A percentile compares a stretch with the other conserved stretches of the same genome.
These are phyloP conservation scores for Thozetella sp. DNA, from an alignment of 495 filamentous ascomycete species.

Conservation along the genomic window DNA sequence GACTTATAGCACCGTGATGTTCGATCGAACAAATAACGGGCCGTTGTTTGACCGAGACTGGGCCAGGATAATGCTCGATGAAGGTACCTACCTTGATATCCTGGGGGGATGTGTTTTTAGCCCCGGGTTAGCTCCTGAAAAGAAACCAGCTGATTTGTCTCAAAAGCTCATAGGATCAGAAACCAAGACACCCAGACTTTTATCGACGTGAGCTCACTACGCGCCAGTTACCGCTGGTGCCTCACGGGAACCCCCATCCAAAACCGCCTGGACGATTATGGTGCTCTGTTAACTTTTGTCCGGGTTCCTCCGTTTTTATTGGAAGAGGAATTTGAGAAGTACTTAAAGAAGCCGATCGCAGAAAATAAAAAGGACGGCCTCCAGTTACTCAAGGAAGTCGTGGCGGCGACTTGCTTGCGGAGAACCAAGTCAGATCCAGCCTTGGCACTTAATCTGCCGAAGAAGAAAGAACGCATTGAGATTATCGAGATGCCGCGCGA, in stretches of 20 bases:
- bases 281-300: constrained; percentile 10
- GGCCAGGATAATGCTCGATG: constrained; percentile 11
- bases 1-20: not conserved
- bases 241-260: constrained; percentile 14
- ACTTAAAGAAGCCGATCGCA: constrained; percentile 13
- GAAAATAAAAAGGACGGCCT: constrained; percentile 12
- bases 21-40: not conserved
- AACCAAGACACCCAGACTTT: not conserved
- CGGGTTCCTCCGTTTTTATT: constrained; percentile 7
- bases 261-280: constrained; percentile 11
- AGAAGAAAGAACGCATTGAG: not conserved
- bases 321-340: not conserved
- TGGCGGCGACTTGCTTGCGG: constrained; percentile 24
- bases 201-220: not conserved
- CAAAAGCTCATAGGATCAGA: not conserved
- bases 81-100: too few relatives aligned
- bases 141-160: not conserved
- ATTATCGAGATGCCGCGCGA: not conserved
- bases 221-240: constrained; percentile 7
- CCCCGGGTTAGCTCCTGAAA: not conserved
- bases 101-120: too few relatives aligned
- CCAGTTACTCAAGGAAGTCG: constrained; percentile 15
- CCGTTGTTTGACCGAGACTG: constrained; percentile 6
- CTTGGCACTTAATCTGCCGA: constrained; percentile 6
- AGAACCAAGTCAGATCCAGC: constrained; percentile 18